Evolutionary conservation across 169 alveolate genomes (phyloP).

Genomic region (Plasmodium sp.): DNA sequence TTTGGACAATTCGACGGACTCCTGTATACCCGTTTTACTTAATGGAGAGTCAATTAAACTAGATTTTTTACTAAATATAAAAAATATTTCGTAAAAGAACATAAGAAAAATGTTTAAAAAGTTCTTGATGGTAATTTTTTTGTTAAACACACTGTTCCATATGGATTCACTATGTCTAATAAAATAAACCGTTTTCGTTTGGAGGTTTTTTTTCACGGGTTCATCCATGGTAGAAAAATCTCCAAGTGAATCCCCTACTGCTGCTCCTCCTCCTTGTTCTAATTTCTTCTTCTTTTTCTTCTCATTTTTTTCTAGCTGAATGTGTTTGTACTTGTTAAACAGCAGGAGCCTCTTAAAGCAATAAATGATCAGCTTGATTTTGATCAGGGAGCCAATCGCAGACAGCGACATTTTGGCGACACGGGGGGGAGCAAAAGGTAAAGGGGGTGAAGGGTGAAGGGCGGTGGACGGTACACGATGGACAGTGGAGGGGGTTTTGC

Average conservation of each 20-base stretch:
- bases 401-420: background rate
- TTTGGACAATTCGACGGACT: background rate
- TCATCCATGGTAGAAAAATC: background rate
- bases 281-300: background rate
- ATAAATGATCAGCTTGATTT: background rate
- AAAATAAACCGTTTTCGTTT: slow-evolving; percentile 21
- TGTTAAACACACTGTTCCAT: slow-evolving; percentile 30
- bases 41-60: slow-evolving; percentile 17
- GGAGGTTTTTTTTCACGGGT: background rate
- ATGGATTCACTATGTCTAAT: slow-evolving; percentile 39
- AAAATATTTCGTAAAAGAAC: slow-evolving; percentile 4
- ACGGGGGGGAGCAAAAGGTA: background rate
- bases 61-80: slow-evolving; percentile 1
- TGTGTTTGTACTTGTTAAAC: background rate
- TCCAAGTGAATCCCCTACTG: background rate
- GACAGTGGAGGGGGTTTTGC: background rate
- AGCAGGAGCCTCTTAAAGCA: background rate
- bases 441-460: too few relatives aligned
- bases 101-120: background rate
- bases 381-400: background rate
- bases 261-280: background rate
- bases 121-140: background rate
- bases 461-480: too few relatives aligned
- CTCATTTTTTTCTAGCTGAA: background rate
- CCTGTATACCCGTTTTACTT: slow-evolving; percentile 14